Conservation (phyloP, 371 early-diverging fungal species). For the Scutellospora calospora region DNA sequence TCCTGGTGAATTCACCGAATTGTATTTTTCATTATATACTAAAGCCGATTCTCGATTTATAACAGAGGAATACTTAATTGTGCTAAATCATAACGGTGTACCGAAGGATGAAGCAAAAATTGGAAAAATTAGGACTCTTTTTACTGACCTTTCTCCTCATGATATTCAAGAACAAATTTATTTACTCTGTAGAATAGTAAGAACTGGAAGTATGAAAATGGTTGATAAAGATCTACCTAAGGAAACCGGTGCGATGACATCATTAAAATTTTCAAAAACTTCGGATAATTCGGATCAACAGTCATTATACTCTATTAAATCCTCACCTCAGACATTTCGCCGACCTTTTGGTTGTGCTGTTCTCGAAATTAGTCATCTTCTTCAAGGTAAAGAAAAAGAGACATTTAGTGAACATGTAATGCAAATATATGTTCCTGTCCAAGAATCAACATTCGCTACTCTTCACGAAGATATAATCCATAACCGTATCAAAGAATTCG, state of each 20-base stretch:
- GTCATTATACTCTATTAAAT: constrained; percentile 37
- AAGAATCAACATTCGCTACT: constrained; percentile 63
- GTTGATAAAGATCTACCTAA: constrained; percentile 56
- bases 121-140: constrained; percentile 62
- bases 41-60: constrained; percentile 58
- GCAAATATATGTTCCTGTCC: constrained; percentile 63
- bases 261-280: constrained; percentile 31
- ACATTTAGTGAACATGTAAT: constrained; percentile 59
- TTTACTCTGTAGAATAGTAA: constrained; percentile 70
- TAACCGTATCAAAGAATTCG: constrained; percentile 59
- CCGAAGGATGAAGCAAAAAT: constrained; percentile 64
- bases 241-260: constrained; percentile 27
- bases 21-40: constrained; percentile 73
- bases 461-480: constrained; percentile 71
- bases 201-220: constrained; percentile 70
- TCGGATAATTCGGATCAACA: constrained; percentile 43
- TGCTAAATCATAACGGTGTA: constrained; percentile 65
- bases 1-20: constrained; percentile 69
- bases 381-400: constrained; percentile 49
- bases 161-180: constrained; percentile 64
- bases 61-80: constrained; percentile 70
- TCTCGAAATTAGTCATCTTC: constrained; percentile 58
- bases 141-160: constrained; percentile 63
- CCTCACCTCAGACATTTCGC: constrained; percentile 47
- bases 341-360: constrained; percentile 78